Evolutionary conservation across 2,329 filamentous ascomycete species (phyloP), one percentile per base, ranked within the genome.

Genomic region (Fonsecaea pugnacius): DNA sequence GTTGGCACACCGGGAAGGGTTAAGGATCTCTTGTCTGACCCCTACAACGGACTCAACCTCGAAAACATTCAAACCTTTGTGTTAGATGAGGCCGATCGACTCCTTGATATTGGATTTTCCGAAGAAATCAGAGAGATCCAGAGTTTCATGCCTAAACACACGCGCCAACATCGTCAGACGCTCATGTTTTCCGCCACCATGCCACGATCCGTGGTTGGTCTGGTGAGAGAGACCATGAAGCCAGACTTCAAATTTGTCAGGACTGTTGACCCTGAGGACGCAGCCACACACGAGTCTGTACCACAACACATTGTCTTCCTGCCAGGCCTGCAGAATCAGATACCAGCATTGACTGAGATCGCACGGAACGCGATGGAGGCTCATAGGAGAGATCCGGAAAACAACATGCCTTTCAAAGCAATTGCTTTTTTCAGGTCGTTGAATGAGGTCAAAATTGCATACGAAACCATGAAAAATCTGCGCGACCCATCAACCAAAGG

Each of bases 161-260:
- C 75, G 0, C 77, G 87, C 58, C 56, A 54, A 14, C 83, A 89
- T 60, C 88, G 94, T 56, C 95, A 99, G 77, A 97, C 93, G 6
- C 87, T 99, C 72, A 89, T 99, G 77, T 97, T 96, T 77, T 98
- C 94, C 14, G 95, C 95, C 51, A 99, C 95, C 10, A 90, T 99
- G 35, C 92, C 94, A 52, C 84, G 85, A 64, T 87, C 92, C 67
- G 94, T 99, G 51, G 88, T 96, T 70, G 79, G 84, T 50, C 85
- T 98, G 55, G 94, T 96, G 46, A 86, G 89, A 65, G 78, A 81
- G 70, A 92, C 91, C 70, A 89, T 98, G 75, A 91, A 93, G 74
- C 85, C 86, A 1, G 82, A 91, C 70, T 98, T 96, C 77, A 87
- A 96, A 74, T 96, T 95, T 72, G 87, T 97, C 65, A 91, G 94